These are phyloP conservation scores for Suhomyces tanzawaensis DNA, from an alignment of 805 yeast species.

Conservation along the genomic window DNA sequence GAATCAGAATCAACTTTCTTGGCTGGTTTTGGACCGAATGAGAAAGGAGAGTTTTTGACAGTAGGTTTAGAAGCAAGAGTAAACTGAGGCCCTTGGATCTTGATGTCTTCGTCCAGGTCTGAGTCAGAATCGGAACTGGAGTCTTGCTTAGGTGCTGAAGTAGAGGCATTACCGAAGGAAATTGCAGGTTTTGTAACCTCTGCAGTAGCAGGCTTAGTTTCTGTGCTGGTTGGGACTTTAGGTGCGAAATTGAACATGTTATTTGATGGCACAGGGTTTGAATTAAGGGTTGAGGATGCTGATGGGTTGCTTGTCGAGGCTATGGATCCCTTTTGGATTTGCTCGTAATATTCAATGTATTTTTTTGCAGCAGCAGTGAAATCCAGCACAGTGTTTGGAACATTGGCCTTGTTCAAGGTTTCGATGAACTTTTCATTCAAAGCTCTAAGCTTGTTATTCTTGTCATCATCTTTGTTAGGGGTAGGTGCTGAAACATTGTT, in stretches of 20 bases:
- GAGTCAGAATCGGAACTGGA: slow-evolving; percentile 16
- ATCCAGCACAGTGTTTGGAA: slow-evolving; percentile 50
- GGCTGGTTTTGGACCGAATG: slow-evolving; percentile 33
- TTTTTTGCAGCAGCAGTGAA: slow-evolving; percentile 55
- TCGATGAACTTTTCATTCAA: slow-evolving; percentile 59
- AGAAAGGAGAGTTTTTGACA: slow-evolving; percentile 35
- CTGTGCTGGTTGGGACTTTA: slow-evolving; percentile 1
- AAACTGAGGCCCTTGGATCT: slow-evolving; percentile 38
- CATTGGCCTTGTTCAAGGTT: slow-evolving; percentile 42
- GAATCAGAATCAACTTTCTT: slow-evolving; percentile 37
- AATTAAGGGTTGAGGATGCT: background rate
- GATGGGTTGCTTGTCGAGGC: slow-evolving; percentile 4
- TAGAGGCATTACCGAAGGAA: background rate
- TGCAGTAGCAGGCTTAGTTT: slow-evolving; percentile 3
- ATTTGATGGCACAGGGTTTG: slow-evolving; percentile 4
- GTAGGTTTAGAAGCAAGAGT: slow-evolving; percentile 25
- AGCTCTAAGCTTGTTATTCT: slow-evolving; percentile 56
- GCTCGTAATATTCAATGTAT: slow-evolving; percentile 52
- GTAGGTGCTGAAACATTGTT: background rate
- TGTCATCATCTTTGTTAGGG: slow-evolving; percentile 19
- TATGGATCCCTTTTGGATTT: slow-evolving; percentile 19
- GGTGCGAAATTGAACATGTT: background rate
- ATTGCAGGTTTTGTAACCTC: background rate
- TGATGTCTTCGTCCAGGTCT: slow-evolving; percentile 25
- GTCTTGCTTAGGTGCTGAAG: background rate